Base-by-base conservation (phyloP, 2,329 filamentous ascomycete species). In the Aphanocladium album region DNA sequence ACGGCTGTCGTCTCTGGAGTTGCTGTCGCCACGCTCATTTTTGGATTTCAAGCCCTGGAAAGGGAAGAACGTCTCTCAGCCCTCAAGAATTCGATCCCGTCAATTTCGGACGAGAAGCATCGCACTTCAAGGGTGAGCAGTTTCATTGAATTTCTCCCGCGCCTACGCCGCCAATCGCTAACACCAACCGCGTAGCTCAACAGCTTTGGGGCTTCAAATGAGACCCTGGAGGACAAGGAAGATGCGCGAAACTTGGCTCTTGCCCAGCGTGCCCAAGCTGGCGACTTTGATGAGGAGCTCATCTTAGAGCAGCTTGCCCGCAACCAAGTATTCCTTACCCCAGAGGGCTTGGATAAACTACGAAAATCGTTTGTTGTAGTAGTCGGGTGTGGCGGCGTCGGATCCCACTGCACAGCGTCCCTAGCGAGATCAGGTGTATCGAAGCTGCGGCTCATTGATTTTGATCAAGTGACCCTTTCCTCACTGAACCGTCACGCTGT, bases 401-500 rank as follows among this genome's bases (percentile, higher is more conserved):
- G 95, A 50, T 97, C 92, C 7, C 96, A 99, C 77, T 93, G 91
- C 64, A 85, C 89, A 5, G 88, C 93, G 1, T 88, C 95, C 3
- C 85, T 99, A 33, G 89, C 91, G 5, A 88, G 95, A 33, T 96
- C 93, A 0, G 95, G 95, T 35, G 91, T 96, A 47, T 88, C 89
- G n/a, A 88, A 87, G 67, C 82, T 99, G 59, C 88, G 95, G 1
- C 83, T 99, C 41, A 86, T 99, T 66, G 95, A 99, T 74, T 99
- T 99, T 72, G 95, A 99, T 73, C 95, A 99, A 80, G 93, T 99
- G 37, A 96, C 93, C 0, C 80, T 99, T 49, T 96, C 91, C 64
- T 96, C 92, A 3, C 79, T 99, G 59, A 99, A 99, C 74, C 82
- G 95, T n/a, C 95, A 99, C 75, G 92, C 95, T 9, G 89, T 99